A percentile compares a stretch with the other conserved stretches of the same genome.
Conservation (phyloP, 2,329 filamentous ascomycete genomes). For the Huntiella bhutanensis region DNA sequence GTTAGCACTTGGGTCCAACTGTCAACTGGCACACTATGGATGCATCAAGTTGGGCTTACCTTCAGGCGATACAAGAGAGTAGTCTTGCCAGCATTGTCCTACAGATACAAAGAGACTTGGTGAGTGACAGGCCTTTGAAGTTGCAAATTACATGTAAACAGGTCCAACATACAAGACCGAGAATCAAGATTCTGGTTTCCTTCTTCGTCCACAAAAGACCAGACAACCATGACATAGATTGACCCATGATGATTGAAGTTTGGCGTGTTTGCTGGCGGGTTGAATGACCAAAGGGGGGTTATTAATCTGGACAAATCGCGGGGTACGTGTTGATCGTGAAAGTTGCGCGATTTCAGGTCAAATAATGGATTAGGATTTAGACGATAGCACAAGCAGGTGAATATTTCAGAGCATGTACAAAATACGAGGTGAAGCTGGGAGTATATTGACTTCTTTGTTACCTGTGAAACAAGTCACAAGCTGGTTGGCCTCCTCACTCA, state of each 20-base stretch:
- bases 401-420: too few species aligned
- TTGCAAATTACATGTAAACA: not conserved
- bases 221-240: conserved; percentile 50
- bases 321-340: too few species aligned
- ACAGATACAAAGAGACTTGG: conserved; percentile 1
- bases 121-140: not conserved
- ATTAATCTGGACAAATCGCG: too few species aligned
- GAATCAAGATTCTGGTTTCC: conserved; percentile 88
- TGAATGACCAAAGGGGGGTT: too few species aligned
- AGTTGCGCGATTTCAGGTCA: too few species aligned
- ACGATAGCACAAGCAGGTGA: too few species aligned
- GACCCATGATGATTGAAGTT: conserved; percentile 30
- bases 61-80: conserved; percentile 91
- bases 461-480: conserved; percentile 8
- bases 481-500: conserved; percentile 6
- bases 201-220: conserved; percentile 77
- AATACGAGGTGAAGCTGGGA: too few species aligned
- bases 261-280: not conserved
- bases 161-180: conserved; percentile 55
- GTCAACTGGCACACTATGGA: not conserved
- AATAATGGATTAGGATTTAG: too few species aligned
- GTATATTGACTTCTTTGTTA: too few species aligned
- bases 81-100: conserved; percentile 98
- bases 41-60: conserved; percentile 27
- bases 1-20: conserved; percentile 1